These are phyloP conservation scores for Fusarium mundagurra DNA, from an alignment of 2,329 filamentous ascomycete genomes.

Conservation along the genomic window DNA sequence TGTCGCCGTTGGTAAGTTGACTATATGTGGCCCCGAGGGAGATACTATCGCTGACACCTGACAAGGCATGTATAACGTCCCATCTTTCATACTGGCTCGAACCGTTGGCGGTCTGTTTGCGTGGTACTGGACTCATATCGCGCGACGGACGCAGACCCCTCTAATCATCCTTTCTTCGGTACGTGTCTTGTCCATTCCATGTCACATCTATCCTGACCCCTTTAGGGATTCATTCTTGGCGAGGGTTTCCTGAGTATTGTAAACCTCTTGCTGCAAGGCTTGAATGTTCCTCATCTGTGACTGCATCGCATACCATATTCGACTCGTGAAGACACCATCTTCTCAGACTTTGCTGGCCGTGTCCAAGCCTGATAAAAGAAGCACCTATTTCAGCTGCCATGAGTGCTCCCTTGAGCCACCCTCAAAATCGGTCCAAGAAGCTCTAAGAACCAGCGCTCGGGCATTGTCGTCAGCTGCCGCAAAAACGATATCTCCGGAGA, in stretches of 20 bases:
- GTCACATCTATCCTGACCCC: constrained; percentile 11
- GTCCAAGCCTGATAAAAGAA: not conserved
- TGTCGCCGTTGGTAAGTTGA: constrained; percentile 80
- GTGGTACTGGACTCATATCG: constrained; percentile 77
- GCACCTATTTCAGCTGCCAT: constrained; percentile 59
- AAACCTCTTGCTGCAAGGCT: constrained; percentile 84
- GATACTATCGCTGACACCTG: constrained; percentile 18
- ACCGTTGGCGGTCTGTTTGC: constrained; percentile 79
- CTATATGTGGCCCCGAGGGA: not conserved
- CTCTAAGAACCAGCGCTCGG: constrained; percentile 72
- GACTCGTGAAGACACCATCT: not conserved
- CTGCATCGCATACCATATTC: not conserved
- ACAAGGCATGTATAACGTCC: constrained; percentile 94
- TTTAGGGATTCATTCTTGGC: constrained; percentile 84
- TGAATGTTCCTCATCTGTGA: constrained; percentile 77
- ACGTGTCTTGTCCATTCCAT: constrained; percentile 42
- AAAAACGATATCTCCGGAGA: constrained; percentile 77
- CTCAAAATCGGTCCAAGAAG: constrained; percentile 67
- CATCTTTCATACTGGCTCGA: constrained; percentile 91
- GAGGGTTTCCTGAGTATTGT: constrained; percentile 93
- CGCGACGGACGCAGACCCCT: constrained; percentile 70
- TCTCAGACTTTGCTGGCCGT: not conserved
- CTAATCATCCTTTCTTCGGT: constrained; percentile 87
- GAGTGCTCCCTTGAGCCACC: constrained; percentile 56
- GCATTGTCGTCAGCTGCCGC: constrained; percentile 74